A percentile compares a stretch with the other conserved stretches of the same genome.
Conservation (phyloP, 225 moss, liverwort and hornwort genomes). For the Sphagnum contortum region DNA sequence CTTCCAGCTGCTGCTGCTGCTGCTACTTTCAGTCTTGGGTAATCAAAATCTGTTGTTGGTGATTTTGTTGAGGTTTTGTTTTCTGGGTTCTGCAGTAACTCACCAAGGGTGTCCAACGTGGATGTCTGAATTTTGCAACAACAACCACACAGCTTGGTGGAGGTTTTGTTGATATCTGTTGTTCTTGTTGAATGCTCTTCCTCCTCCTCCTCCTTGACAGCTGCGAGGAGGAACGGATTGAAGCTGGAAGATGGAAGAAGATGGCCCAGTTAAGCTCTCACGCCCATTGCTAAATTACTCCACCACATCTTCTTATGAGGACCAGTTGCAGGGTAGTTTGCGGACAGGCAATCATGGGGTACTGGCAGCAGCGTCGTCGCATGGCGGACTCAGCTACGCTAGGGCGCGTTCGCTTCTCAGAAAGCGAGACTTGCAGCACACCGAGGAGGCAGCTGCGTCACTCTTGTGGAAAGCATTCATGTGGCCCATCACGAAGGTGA, state of each 20-base stretch:
- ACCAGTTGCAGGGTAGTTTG: background rate
- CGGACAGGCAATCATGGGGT: background rate
- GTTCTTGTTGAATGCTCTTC: no score
- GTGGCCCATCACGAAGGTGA: background rate
- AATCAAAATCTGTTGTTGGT: no score
- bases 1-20: no score
- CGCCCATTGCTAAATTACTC: background rate
- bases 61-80: no score
- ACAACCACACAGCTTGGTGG: no score
- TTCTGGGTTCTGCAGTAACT: no score
- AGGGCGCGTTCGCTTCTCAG: background rate
- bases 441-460: background rate
- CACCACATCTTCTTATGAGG: background rate
- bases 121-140: no score
- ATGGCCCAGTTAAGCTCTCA: background rate
- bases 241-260: background rate
- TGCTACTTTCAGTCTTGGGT: no score
- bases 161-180: no score
- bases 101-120: no score
- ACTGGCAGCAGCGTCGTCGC: background rate
- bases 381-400: constrained; percentile 1
- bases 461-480: background rate
- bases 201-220: no score
- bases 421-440: background rate
- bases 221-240: no score